Evolutionary conservation across 805 yeast genomes (phyloP), one percentile per base, ranked within the genome.

Genomic region (Sporopachydermia lactativora): DNA sequence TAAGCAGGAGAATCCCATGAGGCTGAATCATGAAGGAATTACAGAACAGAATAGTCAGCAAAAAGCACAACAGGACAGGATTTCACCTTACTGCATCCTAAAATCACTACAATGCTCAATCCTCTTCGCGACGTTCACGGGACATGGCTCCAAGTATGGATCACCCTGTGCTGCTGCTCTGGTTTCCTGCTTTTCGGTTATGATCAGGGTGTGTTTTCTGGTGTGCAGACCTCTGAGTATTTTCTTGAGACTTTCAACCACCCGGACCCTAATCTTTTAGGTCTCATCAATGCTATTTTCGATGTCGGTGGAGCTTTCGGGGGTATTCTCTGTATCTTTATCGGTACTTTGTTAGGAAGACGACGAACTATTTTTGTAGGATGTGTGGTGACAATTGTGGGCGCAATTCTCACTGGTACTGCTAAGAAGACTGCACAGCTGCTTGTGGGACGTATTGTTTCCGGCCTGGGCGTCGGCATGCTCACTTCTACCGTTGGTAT

Each of bases 191-290:
- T 63, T 45, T 61, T 63, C 42, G 70, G 70, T 17, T 62, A 61
- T 43, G 70, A 65, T 46, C 69, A 64, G 44, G 70, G 68, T 37
- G 58, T 65, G 43, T 63, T 65, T 65, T 58, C 56, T 17, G 61
- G 61, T 17, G 59, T 59, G 31, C 56, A 56, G 41, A 47, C 49
- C 40, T 49, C 60, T 3, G 53, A 59, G 5, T 54, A 53, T 44
- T 57, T 53, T 43, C 51, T 56, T 18, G 40, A 40, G 6, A 35
- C 50, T 19, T 50, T 40, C 35, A 45, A 40, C 19, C 51, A 53
- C 39, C 45, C 48, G 31, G 43, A 49, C 42, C 46, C 56, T 5
- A 49, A 55, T 36, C 45, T 48, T 35, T 49, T 47, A 40, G 61
- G 60, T 19, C 59, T 59, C 8, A 58, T 58, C 38, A 60, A 57